phyloP scores from a whole-genome alignment of 768 basidiomycete genomes.

The Amanita fuliginea region DNA sequence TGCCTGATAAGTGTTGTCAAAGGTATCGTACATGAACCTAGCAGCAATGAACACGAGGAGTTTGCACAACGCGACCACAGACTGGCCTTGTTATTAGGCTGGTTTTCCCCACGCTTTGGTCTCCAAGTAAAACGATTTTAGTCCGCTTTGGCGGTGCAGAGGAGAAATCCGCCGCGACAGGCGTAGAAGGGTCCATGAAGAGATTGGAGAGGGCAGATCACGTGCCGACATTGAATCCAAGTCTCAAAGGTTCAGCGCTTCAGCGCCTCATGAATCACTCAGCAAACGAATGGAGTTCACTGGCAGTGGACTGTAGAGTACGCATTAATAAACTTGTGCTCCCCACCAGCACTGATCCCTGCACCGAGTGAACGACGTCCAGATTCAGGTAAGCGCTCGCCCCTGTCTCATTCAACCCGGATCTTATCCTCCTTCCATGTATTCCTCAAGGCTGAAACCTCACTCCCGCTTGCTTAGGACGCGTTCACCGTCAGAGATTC shows the following conservation, averaged over 20 bases:
- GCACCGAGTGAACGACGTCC: too few relatives aligned
- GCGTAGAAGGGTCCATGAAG: slow-evolving; percentile 49
- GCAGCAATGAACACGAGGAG: neutral
- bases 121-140: slow-evolving; percentile 92
- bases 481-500: neutral
- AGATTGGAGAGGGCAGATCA: neutral
- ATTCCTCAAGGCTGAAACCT: slow-evolving; percentile 22
- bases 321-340: too few relatives aligned
- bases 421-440: slow-evolving; percentile 32
- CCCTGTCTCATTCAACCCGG: slow-evolving; percentile 18
- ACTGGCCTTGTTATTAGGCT: slow-evolving; percentile 89
- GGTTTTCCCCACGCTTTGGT: slow-evolving; percentile 98
- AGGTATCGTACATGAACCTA: slow-evolving; percentile 99
- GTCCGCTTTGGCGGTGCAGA: slow-evolving; percentile 88
- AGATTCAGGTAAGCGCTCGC: neutral
- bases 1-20: slow-evolving; percentile 98
- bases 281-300: too few relatives aligned
- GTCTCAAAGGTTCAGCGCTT: too few relatives aligned
- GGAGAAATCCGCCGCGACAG: slow-evolving; percentile 73
- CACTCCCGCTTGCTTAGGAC: slow-evolving; percentile 11
- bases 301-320: too few relatives aligned
- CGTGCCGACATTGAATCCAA: neutral
- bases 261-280: too few relatives aligned
- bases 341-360: too few relatives aligned
- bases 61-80: slow-evolving; percentile 5